phyloP scores from a whole-genome alignment of 441 rosid genomes.

The Eutrema salsugineum region DNA sequence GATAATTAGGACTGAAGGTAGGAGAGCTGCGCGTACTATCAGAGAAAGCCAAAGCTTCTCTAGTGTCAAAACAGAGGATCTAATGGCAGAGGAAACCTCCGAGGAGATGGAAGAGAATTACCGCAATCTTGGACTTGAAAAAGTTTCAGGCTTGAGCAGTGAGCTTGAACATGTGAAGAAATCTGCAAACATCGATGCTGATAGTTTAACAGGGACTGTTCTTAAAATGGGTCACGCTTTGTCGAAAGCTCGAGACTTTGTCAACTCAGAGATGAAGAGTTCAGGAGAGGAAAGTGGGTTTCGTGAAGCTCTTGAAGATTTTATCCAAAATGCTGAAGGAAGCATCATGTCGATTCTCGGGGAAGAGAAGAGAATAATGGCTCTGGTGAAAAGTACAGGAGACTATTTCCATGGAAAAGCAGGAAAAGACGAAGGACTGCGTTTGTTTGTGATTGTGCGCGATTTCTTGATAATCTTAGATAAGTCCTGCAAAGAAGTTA shows the following conservation, averaged over 20 bases:
- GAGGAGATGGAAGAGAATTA: constrained; percentile 60
- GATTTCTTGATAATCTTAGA: constrained; percentile 84
- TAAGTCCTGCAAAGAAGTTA: constrained; percentile 81
- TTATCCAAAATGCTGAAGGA: constrained; percentile 69
- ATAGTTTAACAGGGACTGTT: constrained; percentile 64
- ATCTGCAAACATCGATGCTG: constrained; percentile 83
- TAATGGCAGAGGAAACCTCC: constrained; percentile 51
- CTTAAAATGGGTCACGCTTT: constrained; percentile 61
- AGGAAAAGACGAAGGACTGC: constrained; percentile 89
- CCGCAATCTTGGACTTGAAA: constrained; percentile 78
- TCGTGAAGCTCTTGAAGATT: constrained; percentile 56
- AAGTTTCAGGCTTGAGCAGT: constrained; percentile 65
- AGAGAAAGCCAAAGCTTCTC: constrained; percentile 63
- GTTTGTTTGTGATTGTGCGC: constrained; percentile 70
- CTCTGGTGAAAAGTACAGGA: constrained; percentile 88
- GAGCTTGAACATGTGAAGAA: constrained; percentile 87
- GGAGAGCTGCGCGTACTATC: constrained; percentile 68
- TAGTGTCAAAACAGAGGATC: constrained; percentile 74
- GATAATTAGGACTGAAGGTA: constrained; percentile 89
- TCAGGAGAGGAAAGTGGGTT: constrained; percentile 70
- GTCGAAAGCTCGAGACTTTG: constrained; percentile 56
- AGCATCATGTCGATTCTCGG: constrained; percentile 50
- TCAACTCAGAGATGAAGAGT: constrained; percentile 63
- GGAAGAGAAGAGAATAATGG: constrained; percentile 85
- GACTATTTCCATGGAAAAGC: constrained; percentile 97